These are phyloP conservation scores for Chlorella variabilis DNA, from an alignment of 163 green algal genomes.

Conservation along the genomic window DNA sequence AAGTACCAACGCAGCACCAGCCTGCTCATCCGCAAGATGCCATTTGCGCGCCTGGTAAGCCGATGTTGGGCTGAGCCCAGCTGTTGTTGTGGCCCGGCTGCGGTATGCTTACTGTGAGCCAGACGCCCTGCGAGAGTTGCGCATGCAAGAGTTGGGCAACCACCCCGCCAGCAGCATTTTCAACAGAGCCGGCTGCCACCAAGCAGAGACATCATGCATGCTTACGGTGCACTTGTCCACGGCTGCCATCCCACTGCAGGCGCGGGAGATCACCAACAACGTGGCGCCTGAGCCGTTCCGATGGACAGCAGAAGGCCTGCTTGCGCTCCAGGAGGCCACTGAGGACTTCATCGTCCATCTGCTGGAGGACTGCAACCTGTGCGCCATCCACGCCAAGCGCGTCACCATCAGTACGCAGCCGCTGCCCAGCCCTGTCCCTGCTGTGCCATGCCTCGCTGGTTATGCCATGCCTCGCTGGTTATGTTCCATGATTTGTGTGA, in stretches of 20 bases:
- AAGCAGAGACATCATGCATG: not conserved
- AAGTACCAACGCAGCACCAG: constrained; percentile 75
- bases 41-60: constrained; percentile 71
- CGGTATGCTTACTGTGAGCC: no score
- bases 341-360: constrained; percentile 56
- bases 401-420: constrained; percentile 90
- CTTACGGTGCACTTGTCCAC: not conserved
- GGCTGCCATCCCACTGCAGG: constrained; percentile 50
- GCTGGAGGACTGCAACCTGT: constrained; percentile 96
- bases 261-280: constrained; percentile 89
- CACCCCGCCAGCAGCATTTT: no score
- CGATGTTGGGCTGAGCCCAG: no score
- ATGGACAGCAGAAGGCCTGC: constrained; percentile 92
- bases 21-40: constrained; percentile 79
- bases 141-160: no score
- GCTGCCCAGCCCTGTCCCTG: not conserved
- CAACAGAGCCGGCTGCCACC: no score
- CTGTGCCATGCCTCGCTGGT: not conserved
- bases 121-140: no score
- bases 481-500: no score
- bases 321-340: constrained; percentile 89
- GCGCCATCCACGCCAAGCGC: constrained; percentile 95
- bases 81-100: not conserved
- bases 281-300: constrained; percentile 86
- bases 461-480: no score